Percentiles rank a stretch among this genome's conserved stretches.
Conservation (phyloP, 371 early-diverging fungal genomes). For the Rhizopus arrhizus region DNA sequence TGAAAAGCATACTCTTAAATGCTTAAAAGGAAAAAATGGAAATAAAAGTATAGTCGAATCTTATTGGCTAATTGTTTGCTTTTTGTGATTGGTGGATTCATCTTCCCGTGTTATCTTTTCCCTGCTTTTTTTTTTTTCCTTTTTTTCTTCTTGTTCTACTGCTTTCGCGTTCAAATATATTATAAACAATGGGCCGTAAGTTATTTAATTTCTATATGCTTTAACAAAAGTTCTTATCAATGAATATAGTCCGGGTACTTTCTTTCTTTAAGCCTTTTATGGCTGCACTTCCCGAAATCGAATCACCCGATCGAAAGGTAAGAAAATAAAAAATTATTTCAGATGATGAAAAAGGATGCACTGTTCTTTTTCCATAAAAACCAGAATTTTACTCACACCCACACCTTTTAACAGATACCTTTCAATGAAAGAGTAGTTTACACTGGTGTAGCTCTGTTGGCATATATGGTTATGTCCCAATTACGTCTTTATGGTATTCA, state of each 20-base stretch:
- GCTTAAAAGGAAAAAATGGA: too few species aligned
- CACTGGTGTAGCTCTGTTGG: conserved; percentile 98
- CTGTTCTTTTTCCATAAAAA: too few species aligned
- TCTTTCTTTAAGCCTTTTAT: conserved; percentile 98
- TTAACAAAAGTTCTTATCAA: background rate
- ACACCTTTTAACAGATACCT: conserved; percentile 65
- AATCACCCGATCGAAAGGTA: conserved; percentile 95
- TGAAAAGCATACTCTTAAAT: too few species aligned
- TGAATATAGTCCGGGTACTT: conserved; percentile 84
- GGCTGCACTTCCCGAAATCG: conserved; percentile 97
- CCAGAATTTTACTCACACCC: too few species aligned
- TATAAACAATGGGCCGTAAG: conserved; percentile 30
- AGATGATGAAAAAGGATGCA: conserved; percentile 5
- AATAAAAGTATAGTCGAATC: background rate
- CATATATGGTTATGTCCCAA: conserved; percentile 99
- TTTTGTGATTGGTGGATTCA: conserved; percentile 7
- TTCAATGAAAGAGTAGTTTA: conserved; percentile 99
- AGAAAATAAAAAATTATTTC: conserved; percentile 1
- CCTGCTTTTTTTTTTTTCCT: conserved; percentile 1
- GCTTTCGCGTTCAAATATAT: conserved; percentile 14
- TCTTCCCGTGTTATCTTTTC: background rate
- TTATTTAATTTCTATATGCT: background rate
- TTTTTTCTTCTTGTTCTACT: conserved; percentile 14
- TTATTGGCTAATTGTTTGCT: background rate
- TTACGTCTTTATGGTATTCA: conserved; percentile 99